Evolutionary conservation across 2,329 filamentous ascomycete species (phyloP), one percentile per base, ranked within the genome.

Genomic region (Escovopsis sp.): DNA sequence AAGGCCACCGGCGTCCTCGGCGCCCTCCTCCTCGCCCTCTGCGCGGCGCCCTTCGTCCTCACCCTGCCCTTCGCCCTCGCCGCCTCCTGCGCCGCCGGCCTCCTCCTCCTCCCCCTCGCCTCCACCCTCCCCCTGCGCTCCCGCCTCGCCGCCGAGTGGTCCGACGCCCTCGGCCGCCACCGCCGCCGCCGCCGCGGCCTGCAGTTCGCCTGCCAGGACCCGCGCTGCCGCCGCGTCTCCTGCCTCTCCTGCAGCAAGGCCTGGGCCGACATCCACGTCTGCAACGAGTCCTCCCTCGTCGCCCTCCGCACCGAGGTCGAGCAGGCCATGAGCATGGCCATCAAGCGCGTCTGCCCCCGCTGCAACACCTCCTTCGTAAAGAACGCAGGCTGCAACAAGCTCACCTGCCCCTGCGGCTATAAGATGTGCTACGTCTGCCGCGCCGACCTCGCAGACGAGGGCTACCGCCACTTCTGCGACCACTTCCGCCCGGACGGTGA

Each of bases 391-490:
- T 98, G 91, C 72, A 98, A 98, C 68, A 96, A 96, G 64, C 72
- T 98, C 34, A 89, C 86, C 6, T 96, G 91, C 57, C 79, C 87
- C 13, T 98, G 91, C 61, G 91, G 91, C 8, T 96, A 96, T 63
- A 82, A 84, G 51, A 96, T 96, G 89, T 98, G 91, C 60, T 98
- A 98, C 56, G 77, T 96, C 37, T 98, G 91, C 60, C 84, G 91
- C 34, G 81, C 81, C 50, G 79, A 85, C 53, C 76, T 81, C 37
- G 66, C 69, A 43, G 66, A 74, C 39, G 81, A 88, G 57, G 88
- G 89, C 1, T 96, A 98, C 60, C 72, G 78, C 33, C 91, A 98
- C 61, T 98, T 95, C 56, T 98, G 91, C 58, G 84, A 94, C 57
- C 91, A 96, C 62, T 96, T 96, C 59, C 74, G 91, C 8, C 81